A percentile compares a stretch with the other conserved stretches of the same genome.
Evolutionary conservation across 441 rosid genomes (phyloP).

Genomic region (Corymbia citriodora): DNA sequence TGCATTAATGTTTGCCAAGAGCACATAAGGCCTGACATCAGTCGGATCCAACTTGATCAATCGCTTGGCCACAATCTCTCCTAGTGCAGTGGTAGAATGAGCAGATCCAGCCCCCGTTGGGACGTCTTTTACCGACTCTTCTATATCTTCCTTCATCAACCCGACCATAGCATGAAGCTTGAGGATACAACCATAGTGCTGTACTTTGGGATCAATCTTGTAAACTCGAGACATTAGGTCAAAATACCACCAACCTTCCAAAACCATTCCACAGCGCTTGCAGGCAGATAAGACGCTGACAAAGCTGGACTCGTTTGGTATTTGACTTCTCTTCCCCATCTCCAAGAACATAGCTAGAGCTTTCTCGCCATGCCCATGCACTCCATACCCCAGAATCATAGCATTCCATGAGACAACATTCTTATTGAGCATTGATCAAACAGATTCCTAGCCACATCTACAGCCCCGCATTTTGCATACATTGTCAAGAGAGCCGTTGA

Average conservation of each 20-base stretch:
- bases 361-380: conserved; percentile 21
- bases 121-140: conserved; percentile 15
- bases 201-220: conserved; percentile 19
- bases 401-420: conserved; percentile 28
- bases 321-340: conserved; percentile 15
- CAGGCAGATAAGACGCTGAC: conserved; percentile 28
- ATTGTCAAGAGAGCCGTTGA: background rate
- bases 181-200: conserved; percentile 28
- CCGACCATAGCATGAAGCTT: conserved; percentile 32
- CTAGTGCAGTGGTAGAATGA: conserved; percentile 6
- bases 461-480: conserved; percentile 21
- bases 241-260: conserved; percentile 24
- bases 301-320: conserved; percentile 23
- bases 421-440: conserved; percentile 28
- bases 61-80: conserved; percentile 19
- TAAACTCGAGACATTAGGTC: conserved; percentile 22
- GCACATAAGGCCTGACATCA: conserved; percentile 24
- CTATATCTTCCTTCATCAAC: conserved; percentile 14
- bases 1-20: conserved; percentile 20
- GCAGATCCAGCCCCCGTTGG: conserved; percentile 16
- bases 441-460: conserved; percentile 16
- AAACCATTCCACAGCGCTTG: conserved; percentile 24
- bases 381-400: conserved; percentile 27
- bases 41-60: conserved; percentile 22
- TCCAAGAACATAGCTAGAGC: conserved; percentile 24